Percentiles rank a stretch among this genome's conserved stretches.
Evolutionary conservation across 441 rosid species (phyloP).

Genomic region (Gossypium gossypioides): DNA sequence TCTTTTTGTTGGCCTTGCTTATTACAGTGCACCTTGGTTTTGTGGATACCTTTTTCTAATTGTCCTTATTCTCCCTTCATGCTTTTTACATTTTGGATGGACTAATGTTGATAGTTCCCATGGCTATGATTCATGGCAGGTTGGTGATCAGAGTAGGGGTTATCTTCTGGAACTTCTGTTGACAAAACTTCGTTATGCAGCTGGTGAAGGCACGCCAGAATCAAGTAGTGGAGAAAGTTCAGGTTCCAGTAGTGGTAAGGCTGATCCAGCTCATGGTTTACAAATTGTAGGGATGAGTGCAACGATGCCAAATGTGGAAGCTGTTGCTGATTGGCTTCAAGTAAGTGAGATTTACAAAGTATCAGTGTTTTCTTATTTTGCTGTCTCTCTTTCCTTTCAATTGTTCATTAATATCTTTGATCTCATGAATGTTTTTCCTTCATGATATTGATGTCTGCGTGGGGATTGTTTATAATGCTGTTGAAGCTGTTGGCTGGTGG

Average conservation of each 20-base stretch:
- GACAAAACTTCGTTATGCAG: constrained; percentile 96
- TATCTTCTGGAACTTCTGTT: constrained; percentile 93
- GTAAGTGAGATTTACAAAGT: constrained; percentile 36
- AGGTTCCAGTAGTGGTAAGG: constrained; percentile 68
- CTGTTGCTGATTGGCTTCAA: constrained; percentile 98
- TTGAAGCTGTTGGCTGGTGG: background rate
- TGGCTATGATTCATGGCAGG: constrained; percentile 42
- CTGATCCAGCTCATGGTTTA: constrained; percentile 69
- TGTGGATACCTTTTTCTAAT: constrained; percentile 15
- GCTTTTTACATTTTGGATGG: constrained; percentile 10
- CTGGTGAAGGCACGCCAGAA: constrained; percentile 83
- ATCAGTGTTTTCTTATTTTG: background rate
- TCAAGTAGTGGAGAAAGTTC: constrained; percentile 84
- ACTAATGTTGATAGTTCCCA: constrained; percentile 11
- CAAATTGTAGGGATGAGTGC: constrained; percentile 99
- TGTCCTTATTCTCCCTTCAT: constrained; percentile 7
- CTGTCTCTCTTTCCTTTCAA: constrained; percentile 4
- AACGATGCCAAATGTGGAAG: constrained; percentile 96
- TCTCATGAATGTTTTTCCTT: background rate
- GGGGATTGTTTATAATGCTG: constrained; percentile 3
- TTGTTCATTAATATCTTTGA: constrained; percentile 4
- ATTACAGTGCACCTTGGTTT: background rate
- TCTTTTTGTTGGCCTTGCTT: constrained; percentile 6
- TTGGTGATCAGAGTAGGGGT: constrained; percentile 93
- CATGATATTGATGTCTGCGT: background rate